phyloP scores from a whole-genome alignment of 2,329 filamentous ascomycete genomes.

The Fusarium sp. region DNA sequence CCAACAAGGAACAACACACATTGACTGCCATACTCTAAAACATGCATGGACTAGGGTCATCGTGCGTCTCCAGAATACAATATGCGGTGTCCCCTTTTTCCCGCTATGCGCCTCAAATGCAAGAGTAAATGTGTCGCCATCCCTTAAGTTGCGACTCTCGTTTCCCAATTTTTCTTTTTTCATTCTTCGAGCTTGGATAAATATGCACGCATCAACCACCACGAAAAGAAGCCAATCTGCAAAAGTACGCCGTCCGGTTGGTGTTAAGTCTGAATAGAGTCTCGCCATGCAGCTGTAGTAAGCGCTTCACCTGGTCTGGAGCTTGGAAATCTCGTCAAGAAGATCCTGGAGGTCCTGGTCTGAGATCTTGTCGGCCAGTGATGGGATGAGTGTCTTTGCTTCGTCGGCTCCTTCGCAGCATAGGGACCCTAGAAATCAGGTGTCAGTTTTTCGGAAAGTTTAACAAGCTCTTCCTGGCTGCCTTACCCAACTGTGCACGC shows the following conservation, averaged over 20 bases:
- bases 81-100: constrained; percentile 37
- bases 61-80: constrained; percentile 18
- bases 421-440: constrained; percentile 74
- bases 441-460: background rate
- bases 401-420: constrained; percentile 95
- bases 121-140: constrained; percentile 23
- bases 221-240: constrained; percentile 21
- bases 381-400: constrained; percentile 95
- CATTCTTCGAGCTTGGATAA: constrained; percentile 22
- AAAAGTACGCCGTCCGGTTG: constrained; percentile 8
- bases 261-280: background rate
- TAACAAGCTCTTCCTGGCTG: background rate
- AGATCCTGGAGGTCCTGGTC: constrained; percentile 90
- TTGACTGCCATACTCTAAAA: constrained; percentile 25
- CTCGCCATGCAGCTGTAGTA: background rate
- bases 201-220: constrained; percentile 16
- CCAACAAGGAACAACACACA: constrained; percentile 19
- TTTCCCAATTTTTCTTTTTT: constrained; percentile 13
- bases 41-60: constrained; percentile 16
- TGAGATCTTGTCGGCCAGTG: constrained; percentile 85
- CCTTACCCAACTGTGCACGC: constrained; percentile 85
- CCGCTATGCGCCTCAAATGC: constrained; percentile 49
- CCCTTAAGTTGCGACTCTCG: constrained; percentile 4
- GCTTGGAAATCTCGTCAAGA: constrained; percentile 89
- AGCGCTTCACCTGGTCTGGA: constrained; percentile 59